A percentile compares a stretch with the other conserved stretches of the same genome.
These are phyloP conservation scores for Moricandia moricandioides DNA, from an alignment of 345 rosid species.

Conservation along the genomic window DNA sequence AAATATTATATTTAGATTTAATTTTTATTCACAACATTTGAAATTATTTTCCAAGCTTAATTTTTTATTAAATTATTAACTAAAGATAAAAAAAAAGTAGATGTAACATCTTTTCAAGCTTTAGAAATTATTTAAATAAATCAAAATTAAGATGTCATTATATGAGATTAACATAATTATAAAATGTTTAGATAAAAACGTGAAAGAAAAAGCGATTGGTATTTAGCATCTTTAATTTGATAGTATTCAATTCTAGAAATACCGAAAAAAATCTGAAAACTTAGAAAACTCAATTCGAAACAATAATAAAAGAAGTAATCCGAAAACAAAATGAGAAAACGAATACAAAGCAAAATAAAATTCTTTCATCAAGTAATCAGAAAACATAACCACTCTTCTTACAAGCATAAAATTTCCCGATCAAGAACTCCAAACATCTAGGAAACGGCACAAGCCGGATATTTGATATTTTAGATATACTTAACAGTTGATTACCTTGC, in stretches of 20 bases:
- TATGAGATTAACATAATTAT: background rate
- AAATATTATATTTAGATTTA: background rate
- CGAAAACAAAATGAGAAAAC: background rate
- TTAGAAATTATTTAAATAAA: background rate
- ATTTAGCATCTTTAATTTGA: background rate
- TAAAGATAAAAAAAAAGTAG: background rate
- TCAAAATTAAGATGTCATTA: background rate
- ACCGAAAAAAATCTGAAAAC: background rate
- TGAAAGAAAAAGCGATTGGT: background rate
- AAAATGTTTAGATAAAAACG: background rate
- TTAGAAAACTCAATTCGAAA: background rate
- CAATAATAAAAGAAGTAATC: background rate
- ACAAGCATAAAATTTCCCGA: no score
- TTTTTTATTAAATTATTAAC: background rate
- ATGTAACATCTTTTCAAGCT: background rate
- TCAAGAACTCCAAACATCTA: no score
- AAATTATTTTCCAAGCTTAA: background rate
- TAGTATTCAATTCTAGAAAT: background rate
- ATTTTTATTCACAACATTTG: background rate
- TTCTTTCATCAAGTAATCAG: background rate
- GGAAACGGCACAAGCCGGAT: no score
- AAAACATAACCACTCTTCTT: background rate
- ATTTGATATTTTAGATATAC: no score
- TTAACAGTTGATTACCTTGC: no score
- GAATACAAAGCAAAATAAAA: background rate